These are phyloP conservation scores for Paraphoma sp. DNA, from an alignment of 2,329 filamentous ascomycete genomes.

Conservation along the genomic window DNA sequence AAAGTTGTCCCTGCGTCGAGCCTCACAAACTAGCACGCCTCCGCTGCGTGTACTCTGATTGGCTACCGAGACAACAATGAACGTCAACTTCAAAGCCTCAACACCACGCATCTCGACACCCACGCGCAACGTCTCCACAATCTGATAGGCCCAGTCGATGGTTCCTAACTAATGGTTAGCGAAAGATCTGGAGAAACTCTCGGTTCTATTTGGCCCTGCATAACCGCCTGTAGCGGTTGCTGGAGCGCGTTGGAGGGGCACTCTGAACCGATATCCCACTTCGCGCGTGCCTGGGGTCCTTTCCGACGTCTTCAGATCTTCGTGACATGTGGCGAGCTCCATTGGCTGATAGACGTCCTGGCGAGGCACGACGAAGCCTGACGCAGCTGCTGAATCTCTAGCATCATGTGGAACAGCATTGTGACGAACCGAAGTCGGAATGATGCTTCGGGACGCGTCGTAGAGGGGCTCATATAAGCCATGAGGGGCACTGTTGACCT, in stretches of 20 bases:
- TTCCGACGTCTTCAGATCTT: slow-evolving; percentile 26
- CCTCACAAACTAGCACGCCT: slow-evolving; percentile 32
- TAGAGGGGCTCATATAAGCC: slow-evolving; percentile 35
- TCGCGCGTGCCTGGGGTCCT: slow-evolving; percentile 20
- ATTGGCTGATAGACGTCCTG: slow-evolving; percentile 38
- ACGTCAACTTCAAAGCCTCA: slow-evolving; percentile 38
- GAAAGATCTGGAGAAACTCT: slow-evolving; percentile 34
- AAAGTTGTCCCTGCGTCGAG: slow-evolving; percentile 33
- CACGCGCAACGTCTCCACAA: slow-evolving; percentile 37
- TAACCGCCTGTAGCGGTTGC: slow-evolving; percentile 38
- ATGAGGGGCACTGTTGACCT: slow-evolving; percentile 20
- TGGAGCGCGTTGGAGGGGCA: slow-evolving; percentile 13
- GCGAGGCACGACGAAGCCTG: slow-evolving; percentile 17
- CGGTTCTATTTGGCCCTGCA: slow-evolving; percentile 38
- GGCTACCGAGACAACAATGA: slow-evolving; percentile 24
- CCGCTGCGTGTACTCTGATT: slow-evolving; percentile 30
- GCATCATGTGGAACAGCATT: slow-evolving; percentile 42
- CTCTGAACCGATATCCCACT: slow-evolving; percentile 10
- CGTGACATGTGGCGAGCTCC: slow-evolving; percentile 40
- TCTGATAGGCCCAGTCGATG: slow-evolving; percentile 38
- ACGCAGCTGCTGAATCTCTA: slow-evolving; percentile 25
- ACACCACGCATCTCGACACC: slow-evolving; percentile 37
- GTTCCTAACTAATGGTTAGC: slow-evolving; percentile 11
- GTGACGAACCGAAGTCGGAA: slow-evolving; percentile 46
- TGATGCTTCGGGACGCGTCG: slow-evolving; percentile 26